Evolutionary conservation across 768 basidiomycete species (phyloP).

Genomic region (Naematelia encephala): DNA sequence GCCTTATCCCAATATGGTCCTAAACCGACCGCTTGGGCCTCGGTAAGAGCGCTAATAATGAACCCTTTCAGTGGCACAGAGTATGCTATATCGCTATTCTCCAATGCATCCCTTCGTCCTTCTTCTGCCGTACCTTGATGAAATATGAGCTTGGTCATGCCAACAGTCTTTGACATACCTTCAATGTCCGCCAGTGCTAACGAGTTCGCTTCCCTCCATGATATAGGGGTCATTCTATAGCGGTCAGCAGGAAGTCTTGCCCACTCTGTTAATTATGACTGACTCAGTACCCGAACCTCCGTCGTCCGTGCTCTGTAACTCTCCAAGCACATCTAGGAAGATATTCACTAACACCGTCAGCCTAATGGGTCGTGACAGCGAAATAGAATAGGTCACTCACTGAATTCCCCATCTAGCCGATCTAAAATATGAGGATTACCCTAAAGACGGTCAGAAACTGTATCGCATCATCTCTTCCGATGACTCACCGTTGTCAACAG

Average conservation of each 20-base stretch:
- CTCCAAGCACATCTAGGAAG: constrained; percentile 48
- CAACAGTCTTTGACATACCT: constrained; percentile 14
- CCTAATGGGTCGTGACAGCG: neutral
- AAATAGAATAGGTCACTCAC: constrained; percentile 31
- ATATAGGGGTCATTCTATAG: constrained; percentile 21
- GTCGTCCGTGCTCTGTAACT: constrained; percentile 34
- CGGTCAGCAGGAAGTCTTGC: constrained; percentile 4
- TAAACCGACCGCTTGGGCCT: constrained; percentile 38
- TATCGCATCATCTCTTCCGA: neutral
- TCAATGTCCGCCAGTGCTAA: constrained; percentile 30
- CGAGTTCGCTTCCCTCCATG: constrained; percentile 30
- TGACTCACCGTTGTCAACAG: constrained; percentile 41
- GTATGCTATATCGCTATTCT: constrained; percentile 38
- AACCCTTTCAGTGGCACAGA: constrained; percentile 28
- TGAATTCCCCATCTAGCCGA: constrained; percentile 46
- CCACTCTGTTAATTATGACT: constrained; percentile 1
- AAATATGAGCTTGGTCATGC: neutral
- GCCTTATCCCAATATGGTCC: constrained; percentile 47
- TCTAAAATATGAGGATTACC: constrained; percentile 44
- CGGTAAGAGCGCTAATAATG: constrained; percentile 30
- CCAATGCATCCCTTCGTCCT: constrained; percentile 22
- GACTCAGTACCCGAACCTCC: constrained; percentile 28
- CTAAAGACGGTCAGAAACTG: constrained; percentile 9
- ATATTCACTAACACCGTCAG: constrained; percentile 41
- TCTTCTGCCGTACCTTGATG: constrained; percentile 35